Conservation (phyloP, 371 early-diverging fungal genomes). For the Mucor racemosus region DNA sequence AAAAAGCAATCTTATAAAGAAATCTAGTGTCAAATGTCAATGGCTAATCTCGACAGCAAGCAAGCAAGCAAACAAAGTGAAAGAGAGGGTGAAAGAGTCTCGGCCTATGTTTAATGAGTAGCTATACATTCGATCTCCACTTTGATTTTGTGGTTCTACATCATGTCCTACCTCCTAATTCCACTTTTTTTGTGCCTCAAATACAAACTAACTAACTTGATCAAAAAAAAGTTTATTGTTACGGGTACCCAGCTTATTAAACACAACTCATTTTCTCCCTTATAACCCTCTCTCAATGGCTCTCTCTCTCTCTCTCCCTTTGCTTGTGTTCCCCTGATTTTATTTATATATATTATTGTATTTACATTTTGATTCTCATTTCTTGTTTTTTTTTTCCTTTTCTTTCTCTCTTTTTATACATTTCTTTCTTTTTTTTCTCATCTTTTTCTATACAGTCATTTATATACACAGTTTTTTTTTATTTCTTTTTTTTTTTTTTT, state of each 20-base stretch:
- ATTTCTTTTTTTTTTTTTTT: constrained; percentile 1
- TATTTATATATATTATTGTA: constrained; percentile 10
- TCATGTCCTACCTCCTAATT: constrained; percentile 17
- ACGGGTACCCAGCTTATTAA: constrained; percentile 16
- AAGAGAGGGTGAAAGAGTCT: neutral
- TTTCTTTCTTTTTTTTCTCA: constrained; percentile 2
- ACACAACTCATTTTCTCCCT: neutral
- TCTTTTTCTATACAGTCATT: constrained; percentile 9
- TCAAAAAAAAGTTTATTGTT: neutral
- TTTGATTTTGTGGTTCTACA: constrained; percentile 10
- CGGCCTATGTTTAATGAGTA: neutral
- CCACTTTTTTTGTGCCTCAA: constrained; percentile 10
- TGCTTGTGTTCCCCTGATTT: constrained; percentile 10
- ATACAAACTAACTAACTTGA: constrained; percentile 4
- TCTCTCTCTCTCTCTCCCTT: neutral
- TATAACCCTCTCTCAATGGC: neutral
- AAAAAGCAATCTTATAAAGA: neutral
- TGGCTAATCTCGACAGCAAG: neutral
- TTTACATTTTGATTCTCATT: constrained; percentile 6
- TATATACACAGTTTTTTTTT: neutral
- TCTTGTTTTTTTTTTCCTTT: constrained; percentile 8
- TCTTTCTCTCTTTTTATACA: neutral
- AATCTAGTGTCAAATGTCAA: neutral
- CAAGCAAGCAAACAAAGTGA: neutral
- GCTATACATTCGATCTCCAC: constrained; percentile 22